A percentile compares a stretch with the other conserved stretches of the same genome.
phyloP scores from a whole-genome alignment of 1,284 basidiomycete genomes.

The Apiotrichum porosum region DNA sequence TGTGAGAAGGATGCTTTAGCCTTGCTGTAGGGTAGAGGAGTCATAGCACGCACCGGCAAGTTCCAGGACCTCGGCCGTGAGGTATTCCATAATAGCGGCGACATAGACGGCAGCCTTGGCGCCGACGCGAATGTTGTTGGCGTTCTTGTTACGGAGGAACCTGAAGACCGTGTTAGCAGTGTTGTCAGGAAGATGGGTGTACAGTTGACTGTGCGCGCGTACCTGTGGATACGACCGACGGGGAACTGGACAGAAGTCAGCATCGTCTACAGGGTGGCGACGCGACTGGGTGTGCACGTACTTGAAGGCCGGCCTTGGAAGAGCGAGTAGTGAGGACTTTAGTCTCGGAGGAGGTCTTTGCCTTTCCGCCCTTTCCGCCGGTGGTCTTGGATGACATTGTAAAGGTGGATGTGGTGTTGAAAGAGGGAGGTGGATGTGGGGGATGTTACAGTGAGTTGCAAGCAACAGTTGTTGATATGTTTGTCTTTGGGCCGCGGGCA shows the following conservation, averaged over 20 bases:
- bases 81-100: conserved; percentile 50
- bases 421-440: conserved; percentile 7
- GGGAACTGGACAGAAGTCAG: conserved; percentile 46
- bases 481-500: background rate
- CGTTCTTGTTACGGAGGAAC: conserved; percentile 87
- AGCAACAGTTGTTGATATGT: background rate
- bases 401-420: conserved; percentile 14
- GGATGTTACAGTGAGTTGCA: conserved; percentile 13
- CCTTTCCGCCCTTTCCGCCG: conserved; percentile 51
- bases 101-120: conserved; percentile 51
- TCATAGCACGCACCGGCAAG: conserved; percentile 43
- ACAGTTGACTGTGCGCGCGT: background rate
- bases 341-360: conserved; percentile 49
- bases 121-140: conserved; percentile 67
- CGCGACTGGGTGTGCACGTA: no score
- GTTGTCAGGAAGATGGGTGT: background rate
- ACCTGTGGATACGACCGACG: conserved; percentile 47
- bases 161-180: no score
- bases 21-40: background rate
- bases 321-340: conserved; percentile 63
- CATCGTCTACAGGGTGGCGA: no score
- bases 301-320: conserved; percentile 78
- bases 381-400: conserved; percentile 46
- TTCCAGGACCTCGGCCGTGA: conserved; percentile 51
- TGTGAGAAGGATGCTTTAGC: conserved; percentile 34